Evolutionary conservation across 139 green algal species (phyloP).

Genomic region (Astrephomene gubernaculifera): DNA sequence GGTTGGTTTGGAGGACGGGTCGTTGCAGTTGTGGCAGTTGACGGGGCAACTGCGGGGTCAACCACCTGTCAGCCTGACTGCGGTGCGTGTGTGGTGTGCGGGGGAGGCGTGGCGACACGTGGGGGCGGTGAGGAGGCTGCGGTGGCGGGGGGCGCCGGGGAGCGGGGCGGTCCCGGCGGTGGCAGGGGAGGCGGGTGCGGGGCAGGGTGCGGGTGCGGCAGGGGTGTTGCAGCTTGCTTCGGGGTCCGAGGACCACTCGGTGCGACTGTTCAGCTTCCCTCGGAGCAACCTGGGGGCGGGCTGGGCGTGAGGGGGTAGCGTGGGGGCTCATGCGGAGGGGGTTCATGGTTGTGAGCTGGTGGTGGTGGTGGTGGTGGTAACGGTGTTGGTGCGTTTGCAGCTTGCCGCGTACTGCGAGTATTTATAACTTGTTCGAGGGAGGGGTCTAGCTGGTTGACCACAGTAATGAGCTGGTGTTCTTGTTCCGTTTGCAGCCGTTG

Average conservation of each 20-base stretch:
- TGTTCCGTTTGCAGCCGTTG: too few species aligned
- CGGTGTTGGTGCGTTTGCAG: too few species aligned
- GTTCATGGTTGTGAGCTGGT: too few species aligned
- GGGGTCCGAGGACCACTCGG: slow-evolving; percentile 73
- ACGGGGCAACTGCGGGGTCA: neutral
- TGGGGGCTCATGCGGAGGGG: too few species aligned
- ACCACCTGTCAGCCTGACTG: neutral
- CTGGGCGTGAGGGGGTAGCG: too few species aligned
- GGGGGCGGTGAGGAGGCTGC: slow-evolving; percentile 67
- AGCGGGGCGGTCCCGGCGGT: slow-evolving; percentile 12
- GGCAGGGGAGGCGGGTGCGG: neutral
- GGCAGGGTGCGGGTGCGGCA: neutral
- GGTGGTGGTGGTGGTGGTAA: too few species aligned
- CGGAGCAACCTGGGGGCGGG: too few species aligned
- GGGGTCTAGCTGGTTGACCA: too few species aligned
- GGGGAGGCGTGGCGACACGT: slow-evolving; percentile 55
- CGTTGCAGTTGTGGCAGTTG: slow-evolving; percentile 61
- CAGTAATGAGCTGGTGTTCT: too few species aligned
- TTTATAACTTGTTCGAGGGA: too few species aligned
- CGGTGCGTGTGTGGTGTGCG: slow-evolving; percentile 57
- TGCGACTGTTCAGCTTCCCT: slow-evolving; percentile 69
- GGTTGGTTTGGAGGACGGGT: slow-evolving; percentile 77
- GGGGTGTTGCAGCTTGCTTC: slow-evolving; percentile 62
- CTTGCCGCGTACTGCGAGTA: too few species aligned
- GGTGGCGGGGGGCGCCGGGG: slow-evolving; percentile 57